Evolutionary conservation across 768 basidiomycete genomes (phyloP).

Genomic region (Russula lepida): DNA sequence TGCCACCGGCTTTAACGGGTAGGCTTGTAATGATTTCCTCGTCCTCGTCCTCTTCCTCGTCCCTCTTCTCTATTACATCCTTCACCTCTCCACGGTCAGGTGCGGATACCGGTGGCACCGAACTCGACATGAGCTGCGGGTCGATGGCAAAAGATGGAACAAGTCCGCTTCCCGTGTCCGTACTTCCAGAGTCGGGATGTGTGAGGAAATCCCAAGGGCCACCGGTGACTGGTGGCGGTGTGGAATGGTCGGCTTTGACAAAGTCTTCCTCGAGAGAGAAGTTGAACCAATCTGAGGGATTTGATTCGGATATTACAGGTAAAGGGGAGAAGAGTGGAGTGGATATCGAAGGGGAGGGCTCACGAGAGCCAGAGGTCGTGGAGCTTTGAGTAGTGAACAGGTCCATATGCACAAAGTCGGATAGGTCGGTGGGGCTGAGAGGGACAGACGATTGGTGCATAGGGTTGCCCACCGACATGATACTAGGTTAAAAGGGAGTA

Average conservation of each 20-base stretch:
- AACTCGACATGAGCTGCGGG: conserved; percentile 67
- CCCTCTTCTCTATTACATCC: conserved; percentile 27
- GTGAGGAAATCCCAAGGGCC: conserved; percentile 36
- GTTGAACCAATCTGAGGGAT: conserved; percentile 22
- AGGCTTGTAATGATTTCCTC: conserved; percentile 15
- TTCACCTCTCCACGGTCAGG: conserved; percentile 35
- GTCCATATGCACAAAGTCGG: conserved; percentile 21
- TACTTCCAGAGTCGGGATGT: conserved; percentile 22
- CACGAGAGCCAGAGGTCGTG: conserved; percentile 17
- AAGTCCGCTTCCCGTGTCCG: conserved; percentile 14
- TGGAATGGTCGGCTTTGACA: conserved; percentile 25
- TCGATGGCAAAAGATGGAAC: conserved; percentile 48
- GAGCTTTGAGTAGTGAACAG: conserved; percentile 14
- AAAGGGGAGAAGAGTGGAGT: conserved; percentile 18
- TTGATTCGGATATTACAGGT: conserved; percentile 12
- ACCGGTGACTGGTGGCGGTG: conserved; percentile 24
- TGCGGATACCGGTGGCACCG: conserved; percentile 35
- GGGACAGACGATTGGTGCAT: conserved; percentile 10
- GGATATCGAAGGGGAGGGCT: conserved; percentile 18
- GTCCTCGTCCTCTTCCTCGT: conserved; percentile 30
- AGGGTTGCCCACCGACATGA: conserved; percentile 14
- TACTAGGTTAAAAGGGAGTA: background rate
- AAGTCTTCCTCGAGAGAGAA: conserved; percentile 28
- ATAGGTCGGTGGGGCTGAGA: conserved; percentile 10
- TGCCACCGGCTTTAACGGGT: conserved; percentile 31